Conservation (phyloP, 768 basidiomycete genomes). For the Boletus patriciae region DNA sequence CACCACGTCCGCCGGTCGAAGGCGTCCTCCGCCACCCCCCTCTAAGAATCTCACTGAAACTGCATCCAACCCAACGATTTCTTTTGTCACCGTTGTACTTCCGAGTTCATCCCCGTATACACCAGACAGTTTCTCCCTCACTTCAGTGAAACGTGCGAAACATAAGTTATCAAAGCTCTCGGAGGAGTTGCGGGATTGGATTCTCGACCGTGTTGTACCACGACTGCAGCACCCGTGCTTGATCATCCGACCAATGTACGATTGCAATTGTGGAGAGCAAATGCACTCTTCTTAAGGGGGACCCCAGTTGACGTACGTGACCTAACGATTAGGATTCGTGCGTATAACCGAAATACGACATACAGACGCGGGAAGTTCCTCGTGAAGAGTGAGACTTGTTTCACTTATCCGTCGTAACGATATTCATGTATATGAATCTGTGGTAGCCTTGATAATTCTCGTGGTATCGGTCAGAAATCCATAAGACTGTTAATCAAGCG, state of each 20-base stretch:
- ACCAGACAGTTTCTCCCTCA: too few relatives aligned
- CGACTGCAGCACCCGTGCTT: background rate
- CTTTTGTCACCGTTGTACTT: background rate
- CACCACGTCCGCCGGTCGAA: constrained; percentile 13
- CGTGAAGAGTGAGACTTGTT: background rate
- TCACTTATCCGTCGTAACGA: background rate
- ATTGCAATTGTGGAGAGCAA: background rate
- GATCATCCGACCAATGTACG: background rate
- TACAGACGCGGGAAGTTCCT: background rate
- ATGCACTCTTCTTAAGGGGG: background rate
- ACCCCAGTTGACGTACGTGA: constrained; percentile 6
- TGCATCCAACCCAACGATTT: background rate
- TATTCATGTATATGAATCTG: background rate
- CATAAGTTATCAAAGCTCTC: too few relatives aligned
- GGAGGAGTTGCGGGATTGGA: background rate
- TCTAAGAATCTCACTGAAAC: background rate
- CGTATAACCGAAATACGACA: constrained; percentile 4
- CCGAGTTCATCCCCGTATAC: constrained; percentile 18
- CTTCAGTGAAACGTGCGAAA: too few relatives aligned
- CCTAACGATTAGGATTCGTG: background rate
- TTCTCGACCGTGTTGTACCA: background rate
- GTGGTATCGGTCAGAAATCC: constrained; percentile 48
- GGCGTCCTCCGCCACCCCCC: constrained; percentile 20
- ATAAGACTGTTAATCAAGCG: constrained; percentile 40
- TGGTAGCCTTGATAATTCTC: constrained; percentile 27